Percentiles rank a stretch among this genome's conserved stretches.
These are phyloP conservation scores for Yamadazyma membranifaciens DNA, from an alignment of 1,139 yeast genomes.

Conservation along the genomic window DNA sequence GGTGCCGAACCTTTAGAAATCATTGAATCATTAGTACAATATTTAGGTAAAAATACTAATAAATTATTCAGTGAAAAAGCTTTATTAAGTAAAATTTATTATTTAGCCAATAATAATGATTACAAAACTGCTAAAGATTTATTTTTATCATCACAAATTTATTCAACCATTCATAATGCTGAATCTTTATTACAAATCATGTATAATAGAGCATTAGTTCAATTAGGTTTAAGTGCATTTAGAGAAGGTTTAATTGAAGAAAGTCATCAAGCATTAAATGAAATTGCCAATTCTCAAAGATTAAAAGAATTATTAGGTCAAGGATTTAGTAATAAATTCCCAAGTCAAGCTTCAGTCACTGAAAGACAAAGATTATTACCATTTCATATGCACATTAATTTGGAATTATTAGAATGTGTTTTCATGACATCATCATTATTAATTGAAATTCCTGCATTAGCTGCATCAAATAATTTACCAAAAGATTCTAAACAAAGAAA, in stretches of 20 bases:
- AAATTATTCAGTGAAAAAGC: constrained; percentile 78
- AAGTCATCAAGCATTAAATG: constrained; percentile 84
- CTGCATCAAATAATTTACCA: constrained; percentile 43
- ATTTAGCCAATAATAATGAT: constrained; percentile 83
- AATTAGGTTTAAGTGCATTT: constrained; percentile 95
- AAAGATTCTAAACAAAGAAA: constrained; percentile 55
- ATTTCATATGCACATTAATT: constrained; percentile 96
- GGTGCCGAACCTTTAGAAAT: constrained; percentile 41
- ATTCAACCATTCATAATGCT: constrained; percentile 75
- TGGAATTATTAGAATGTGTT: constrained; percentile 92
- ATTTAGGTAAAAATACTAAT: constrained; percentile 65
- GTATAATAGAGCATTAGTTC: constrained; percentile 94
- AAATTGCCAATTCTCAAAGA: constrained; percentile 82
- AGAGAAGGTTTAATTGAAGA: constrained; percentile 84
- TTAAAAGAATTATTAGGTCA: constrained; percentile 94
- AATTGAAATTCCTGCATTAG: constrained; percentile 87
- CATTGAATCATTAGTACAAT: constrained; percentile 63
- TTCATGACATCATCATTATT: constrained; percentile 88
- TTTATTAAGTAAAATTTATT: constrained; percentile 81
- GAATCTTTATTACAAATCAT: constrained; percentile 86
- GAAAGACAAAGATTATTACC: constrained; percentile 89
- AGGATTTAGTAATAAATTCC: constrained; percentile 72
- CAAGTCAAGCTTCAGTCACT: constrained; percentile 53
- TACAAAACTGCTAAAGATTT: constrained; percentile 85
- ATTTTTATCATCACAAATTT: constrained; percentile 82